Percentiles rank a stretch among this genome's conserved stretches.
phyloP scores from a whole-genome alignment of 2,329 filamentous ascomycete genomes.

The Proliferodiscus dingleyae region DNA sequence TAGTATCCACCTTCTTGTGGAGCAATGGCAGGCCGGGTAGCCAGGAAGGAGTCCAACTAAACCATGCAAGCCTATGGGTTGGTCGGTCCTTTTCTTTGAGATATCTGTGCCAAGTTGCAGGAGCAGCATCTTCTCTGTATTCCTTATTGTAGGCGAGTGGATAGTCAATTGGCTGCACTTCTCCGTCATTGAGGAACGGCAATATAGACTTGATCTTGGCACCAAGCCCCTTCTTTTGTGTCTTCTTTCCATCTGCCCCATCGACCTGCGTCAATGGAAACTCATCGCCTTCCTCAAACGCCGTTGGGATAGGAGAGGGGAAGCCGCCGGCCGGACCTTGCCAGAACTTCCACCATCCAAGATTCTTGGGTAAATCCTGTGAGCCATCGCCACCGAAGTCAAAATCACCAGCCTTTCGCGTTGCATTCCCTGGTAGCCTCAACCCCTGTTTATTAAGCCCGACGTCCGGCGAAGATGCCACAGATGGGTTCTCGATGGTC shows the following conservation, averaged over 20 bases:
- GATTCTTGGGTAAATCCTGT: conserved; percentile 9
- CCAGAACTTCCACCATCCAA: conserved; percentile 60
- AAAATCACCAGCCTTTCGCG: conserved; percentile 13
- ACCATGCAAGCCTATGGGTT: conserved; percentile 70
- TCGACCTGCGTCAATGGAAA: conserved; percentile 38
- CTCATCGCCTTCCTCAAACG: conserved; percentile 37
- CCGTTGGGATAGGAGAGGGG: conserved; percentile 56
- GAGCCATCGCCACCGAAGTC: conserved; percentile 20
- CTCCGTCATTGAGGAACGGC: conserved; percentile 38
- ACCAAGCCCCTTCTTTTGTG: conserved; percentile 44
- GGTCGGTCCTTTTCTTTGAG: conserved; percentile 77
- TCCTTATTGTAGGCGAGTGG: conserved; percentile 58
- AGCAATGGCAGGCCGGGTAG: conserved; percentile 73
- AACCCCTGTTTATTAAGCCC: conserved; percentile 8
- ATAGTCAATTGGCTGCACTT: conserved; percentile 43
- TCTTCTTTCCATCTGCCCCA: conserved; percentile 2
- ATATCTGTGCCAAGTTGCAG: conserved; percentile 77
- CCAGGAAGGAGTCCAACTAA: conserved; percentile 55
- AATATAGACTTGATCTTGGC: conserved; percentile 45
- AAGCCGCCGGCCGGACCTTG: conserved; percentile 58
- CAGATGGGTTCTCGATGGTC: conserved; percentile 6
- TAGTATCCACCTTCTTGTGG: conserved; percentile 89
- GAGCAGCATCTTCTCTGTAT: conserved; percentile 55
- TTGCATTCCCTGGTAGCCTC: conserved; percentile 24
- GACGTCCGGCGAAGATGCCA: conserved; percentile 8